Base-by-base conservation (phyloP, 148 eudicot species). In the Gaultheria prostrata region DNA sequence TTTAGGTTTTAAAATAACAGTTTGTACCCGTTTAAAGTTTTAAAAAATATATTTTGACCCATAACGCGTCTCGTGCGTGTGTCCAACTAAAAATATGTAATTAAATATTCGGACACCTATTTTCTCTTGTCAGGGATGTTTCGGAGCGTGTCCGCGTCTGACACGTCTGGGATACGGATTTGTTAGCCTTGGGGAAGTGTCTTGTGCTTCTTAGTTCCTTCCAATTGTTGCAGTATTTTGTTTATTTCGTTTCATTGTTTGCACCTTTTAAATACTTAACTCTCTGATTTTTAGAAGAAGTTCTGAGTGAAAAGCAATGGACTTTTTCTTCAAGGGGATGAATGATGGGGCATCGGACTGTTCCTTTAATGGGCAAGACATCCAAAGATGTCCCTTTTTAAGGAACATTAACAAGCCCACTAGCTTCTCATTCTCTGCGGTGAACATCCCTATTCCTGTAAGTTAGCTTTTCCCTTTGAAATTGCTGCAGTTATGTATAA, bases 341-440 rank as follows among this genome's bases (percentile, higher is more conserved):
- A 90, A 86, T 76, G 88, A 79, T 77, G 90, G 85, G 71, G 84
- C 87, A 82, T 86, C 88, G 72, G 90, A 89, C 14, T 92, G 92
- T 84, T 53, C 88, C 77, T 90, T 89, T 53, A 87, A 85, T 71
- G 89, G 87, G 73, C 89, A 88, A 67, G 95, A 91, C 73, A 84
- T 94, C 54, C 89, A 85, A 63, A 90, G 80, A 77, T 94, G 98
- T 83, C 98, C 98, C 13, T 94, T 94, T 85, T 88, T 94, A 83
- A 94, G 92, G 87, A 94, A 93, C 85, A 94, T 92, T 48, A 87
- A 86, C 88, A 89, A 89, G 76, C 92, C 93, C 48, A 94, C 98
- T 43, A 88, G 86, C 85, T 88, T 93, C 59, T 86, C 92, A 21
- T 91, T 94, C 84, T 86, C 91, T 50, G 84, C 91, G 71, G 45